A percentile compares a stretch with the other conserved stretches of the same genome.
Evolutionary conservation across 2,329 filamentous ascomycete genomes (phyloP).

Genomic region (Phialophora tarda): DNA sequence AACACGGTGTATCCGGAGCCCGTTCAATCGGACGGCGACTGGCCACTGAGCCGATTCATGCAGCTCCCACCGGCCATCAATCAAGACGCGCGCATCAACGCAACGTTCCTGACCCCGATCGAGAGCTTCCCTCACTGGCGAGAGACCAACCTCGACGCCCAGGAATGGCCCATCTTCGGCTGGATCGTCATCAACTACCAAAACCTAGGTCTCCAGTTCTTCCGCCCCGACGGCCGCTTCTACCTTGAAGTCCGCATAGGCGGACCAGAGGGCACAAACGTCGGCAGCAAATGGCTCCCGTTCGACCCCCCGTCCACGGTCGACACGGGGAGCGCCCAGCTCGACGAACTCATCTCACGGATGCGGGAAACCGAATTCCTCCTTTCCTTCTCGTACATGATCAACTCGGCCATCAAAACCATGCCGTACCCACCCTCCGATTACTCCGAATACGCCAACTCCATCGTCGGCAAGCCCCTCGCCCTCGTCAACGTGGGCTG

Average conservation of each 20-base stretch:
- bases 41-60: conserved; percentile 44
- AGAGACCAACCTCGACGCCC: conserved; percentile 28
- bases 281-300: conserved; percentile 38
- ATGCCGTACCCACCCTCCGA: conserved; percentile 43
- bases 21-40: not conserved
- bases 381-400: conserved; percentile 45
- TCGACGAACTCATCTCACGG: conserved; percentile 29
- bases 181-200: conserved; percentile 44
- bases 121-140: conserved; percentile 27
- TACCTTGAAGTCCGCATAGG: conserved; percentile 42
- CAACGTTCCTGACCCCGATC: conserved; percentile 33
- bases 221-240: conserved; percentile 42
- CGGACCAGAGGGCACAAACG: conserved; percentile 22
- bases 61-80: conserved; percentile 51
- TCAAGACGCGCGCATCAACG: conserved; percentile 41
- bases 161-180: conserved; percentile 42
- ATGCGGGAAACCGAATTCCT: conserved; percentile 25
- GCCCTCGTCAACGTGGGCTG: conserved; percentile 44
- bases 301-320: conserved; percentile 28
- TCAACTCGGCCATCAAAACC: conserved; percentile 42
- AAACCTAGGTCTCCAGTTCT: conserved; percentile 43
- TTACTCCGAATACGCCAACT: conserved; percentile 45
- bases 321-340: conserved; percentile 23
- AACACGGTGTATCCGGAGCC: conserved; percentile 18
- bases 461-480: conserved; percentile 45